Base-by-base conservation (phyloP, 139 green algal species). In the Coccomyxa sp. region DNA sequence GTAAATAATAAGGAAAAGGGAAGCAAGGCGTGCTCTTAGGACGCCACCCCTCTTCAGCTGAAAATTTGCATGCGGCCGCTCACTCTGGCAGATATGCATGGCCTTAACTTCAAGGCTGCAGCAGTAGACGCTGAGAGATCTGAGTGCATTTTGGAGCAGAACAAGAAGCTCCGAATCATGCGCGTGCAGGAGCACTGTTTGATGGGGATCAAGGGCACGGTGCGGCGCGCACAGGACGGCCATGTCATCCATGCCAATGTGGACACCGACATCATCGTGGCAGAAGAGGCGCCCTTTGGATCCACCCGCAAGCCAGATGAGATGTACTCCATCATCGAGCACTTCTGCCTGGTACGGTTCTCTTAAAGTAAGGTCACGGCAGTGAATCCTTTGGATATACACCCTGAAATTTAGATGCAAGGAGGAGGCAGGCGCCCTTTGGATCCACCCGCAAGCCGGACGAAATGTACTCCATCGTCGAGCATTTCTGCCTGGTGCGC, bases 401-500 rank as follows among this genome's bases (percentile, higher is more conserved):
- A 17, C 63, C 16, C 63, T 71, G 16, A 15, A 28, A 18, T 31
- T 78, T 21, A 78, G 71, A 45, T 28, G n/a, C n/a, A n/a, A n/a
- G n/a, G n/a, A n/a, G n/a, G n/a, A n/a, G n/a, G n/a, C n/a, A 97
- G 88, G 90, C 91, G 0, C 86, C 91, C 13, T 86, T 91, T 32
- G 94, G 94, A 66, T 91, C 84, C 85, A 93, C 83, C 11, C 84
- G 87, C 25, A 97, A 97, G 82, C 94, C 94, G 0, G 92, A 94
- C 78, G 93, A 97, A 87, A 66, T 97, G 76, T 97, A 97, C 85
- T 28, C 84, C 59, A 92, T 97, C 84, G 96, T 97, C 38, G 94
- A 97, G 88, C 87, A 88, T 68, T 97, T 97, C 80, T 87, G 80
- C 58, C 76, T 83, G 82, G 82, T 60, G 68, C 63, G 63, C n/a